Percentiles rank a stretch among this genome's conserved stretches.
These are phyloP conservation scores for Hypholoma sublateritium DNA, from an alignment of 768 basidiomycete species.

Conservation along the genomic window DNA sequence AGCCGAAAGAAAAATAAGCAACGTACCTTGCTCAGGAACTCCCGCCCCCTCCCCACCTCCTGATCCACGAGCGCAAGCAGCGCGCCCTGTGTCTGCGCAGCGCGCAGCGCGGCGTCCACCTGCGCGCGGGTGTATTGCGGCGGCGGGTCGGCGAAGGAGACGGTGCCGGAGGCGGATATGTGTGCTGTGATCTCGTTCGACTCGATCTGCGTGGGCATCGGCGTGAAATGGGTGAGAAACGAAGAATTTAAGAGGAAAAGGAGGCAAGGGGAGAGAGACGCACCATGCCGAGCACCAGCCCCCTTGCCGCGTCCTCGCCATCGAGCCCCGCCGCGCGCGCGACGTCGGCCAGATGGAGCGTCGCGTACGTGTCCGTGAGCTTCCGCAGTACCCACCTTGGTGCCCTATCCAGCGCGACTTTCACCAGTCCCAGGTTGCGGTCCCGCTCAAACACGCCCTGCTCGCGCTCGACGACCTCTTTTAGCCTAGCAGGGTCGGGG, in stretches of 20 bases:
- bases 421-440: constrained; percentile 67
- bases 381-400: constrained; percentile 79
- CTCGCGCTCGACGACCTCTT: constrained; percentile 54
- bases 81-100: constrained; percentile 54
- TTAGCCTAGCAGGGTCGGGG: constrained; percentile 52
- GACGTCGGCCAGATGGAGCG: constrained; percentile 73
- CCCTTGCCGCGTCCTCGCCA: constrained; percentile 53
- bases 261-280: not conserved
- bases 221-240: no score
- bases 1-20: not conserved
- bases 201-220: constrained; percentile 54
- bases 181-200: constrained; percentile 66
- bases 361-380: constrained; percentile 81
- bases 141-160: constrained; percentile 69
- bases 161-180: constrained; percentile 67
- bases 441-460: constrained; percentile 46
- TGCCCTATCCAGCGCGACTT: constrained; percentile 65
- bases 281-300: constrained; percentile 75
- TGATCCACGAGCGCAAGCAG: constrained; percentile 51
- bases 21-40: constrained; percentile 69
- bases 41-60: constrained; percentile 62
- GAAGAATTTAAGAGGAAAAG: not conserved
- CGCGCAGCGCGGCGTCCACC: constrained; percentile 56
- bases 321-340: constrained; percentile 52
- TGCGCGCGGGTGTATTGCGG: constrained; percentile 58